Percentiles rank a stretch among this genome's conserved stretches.
phyloP scores from a whole-genome alignment of 768 basidiomycete species.

The Russula sp. region DNA sequence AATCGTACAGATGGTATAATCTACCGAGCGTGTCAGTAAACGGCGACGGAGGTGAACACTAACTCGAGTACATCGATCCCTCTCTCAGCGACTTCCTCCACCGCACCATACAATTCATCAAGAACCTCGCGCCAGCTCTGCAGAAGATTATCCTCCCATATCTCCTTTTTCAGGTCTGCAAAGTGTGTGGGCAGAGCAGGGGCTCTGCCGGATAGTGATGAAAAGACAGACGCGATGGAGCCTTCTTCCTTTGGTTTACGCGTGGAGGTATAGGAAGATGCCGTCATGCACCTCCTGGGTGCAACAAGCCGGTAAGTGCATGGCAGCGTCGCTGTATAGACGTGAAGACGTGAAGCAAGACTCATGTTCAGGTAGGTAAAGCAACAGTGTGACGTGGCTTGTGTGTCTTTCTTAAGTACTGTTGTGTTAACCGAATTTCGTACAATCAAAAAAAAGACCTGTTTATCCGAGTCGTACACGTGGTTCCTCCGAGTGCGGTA shows the following conservation, averaged over 20 bases:
- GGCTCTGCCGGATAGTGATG: slow-evolving; percentile 37
- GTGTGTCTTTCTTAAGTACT: too few relatives aligned
- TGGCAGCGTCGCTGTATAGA: not conserved
- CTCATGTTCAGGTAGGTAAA: not conserved
- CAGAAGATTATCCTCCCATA: slow-evolving; percentile 43
- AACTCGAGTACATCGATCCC: slow-evolving; percentile 42
- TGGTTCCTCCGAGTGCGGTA: too few relatives aligned
- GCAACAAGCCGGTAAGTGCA: slow-evolving; percentile 1
- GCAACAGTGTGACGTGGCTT: not conserved
- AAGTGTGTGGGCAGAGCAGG: slow-evolving; percentile 51
- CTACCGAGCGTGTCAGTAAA: slow-evolving; percentile 28
- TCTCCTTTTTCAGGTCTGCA: slow-evolving; percentile 48
- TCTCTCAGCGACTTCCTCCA: slow-evolving; percentile 41
- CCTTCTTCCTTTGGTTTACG: slow-evolving; percentile 30
- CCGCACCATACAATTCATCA: slow-evolving; percentile 40
- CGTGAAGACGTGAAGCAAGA: not conserved
- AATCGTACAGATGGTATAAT: slow-evolving; percentile 48
- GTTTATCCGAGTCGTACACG: too few relatives aligned
- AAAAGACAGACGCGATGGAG: slow-evolving; percentile 44
- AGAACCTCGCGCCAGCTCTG: slow-evolving; percentile 54
- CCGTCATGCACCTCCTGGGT: not conserved
- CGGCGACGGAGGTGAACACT: not conserved
- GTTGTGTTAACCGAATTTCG: not conserved
- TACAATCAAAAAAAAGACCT: not conserved
- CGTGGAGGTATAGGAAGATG: not conserved